These are phyloP conservation scores for Leishmania aethiopica DNA, from an alignment of 208 protist species.

Conservation along the genomic window DNA sequence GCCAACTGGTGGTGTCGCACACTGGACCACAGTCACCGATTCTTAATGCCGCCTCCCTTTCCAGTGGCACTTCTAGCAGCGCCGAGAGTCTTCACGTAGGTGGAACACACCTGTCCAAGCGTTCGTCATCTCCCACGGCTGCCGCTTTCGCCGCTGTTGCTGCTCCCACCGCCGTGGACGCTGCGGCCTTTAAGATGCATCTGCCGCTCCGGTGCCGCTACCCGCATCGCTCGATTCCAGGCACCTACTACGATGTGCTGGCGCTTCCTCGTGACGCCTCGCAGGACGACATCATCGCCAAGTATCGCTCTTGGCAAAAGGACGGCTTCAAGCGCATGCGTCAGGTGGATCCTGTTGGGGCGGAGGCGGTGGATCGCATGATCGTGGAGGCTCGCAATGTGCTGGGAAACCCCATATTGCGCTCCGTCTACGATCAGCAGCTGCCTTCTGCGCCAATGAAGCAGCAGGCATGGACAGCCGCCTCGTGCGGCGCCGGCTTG, in stretches of 20 bases:
- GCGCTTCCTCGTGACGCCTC: constrained; percentile 45
- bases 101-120: constrained; percentile 8
- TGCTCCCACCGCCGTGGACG: constrained; percentile 1
- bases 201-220: constrained; percentile 81
- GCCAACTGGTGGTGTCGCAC: constrained; percentile 27
- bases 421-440: constrained; percentile 70
- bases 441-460: constrained; percentile 27
- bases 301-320: constrained; percentile 65
- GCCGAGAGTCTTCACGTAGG: constrained; percentile 13
- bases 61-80: constrained; percentile 45
- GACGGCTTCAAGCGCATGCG: constrained; percentile 68
- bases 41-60: constrained; percentile 26
- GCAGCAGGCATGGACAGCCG: constrained; percentile 29
- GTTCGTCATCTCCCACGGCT: constrained; percentile 9
- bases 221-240: constrained; percentile 65
- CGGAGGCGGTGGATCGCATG: constrained; percentile 68
- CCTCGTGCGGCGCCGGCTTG: background rate
- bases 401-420: constrained; percentile 59
- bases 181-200: constrained; percentile 48
- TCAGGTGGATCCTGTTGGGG: constrained; percentile 49
- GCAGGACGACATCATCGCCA: constrained; percentile 52
- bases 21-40: constrained; percentile 15
- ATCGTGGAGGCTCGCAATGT: constrained; percentile 88
- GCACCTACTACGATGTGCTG: constrained; percentile 89
- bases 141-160: background rate